Evolutionary conservation across 176 grass and related monocot genomes (phyloP).

Genomic region (Echinochloa phyllopogon): DNA sequence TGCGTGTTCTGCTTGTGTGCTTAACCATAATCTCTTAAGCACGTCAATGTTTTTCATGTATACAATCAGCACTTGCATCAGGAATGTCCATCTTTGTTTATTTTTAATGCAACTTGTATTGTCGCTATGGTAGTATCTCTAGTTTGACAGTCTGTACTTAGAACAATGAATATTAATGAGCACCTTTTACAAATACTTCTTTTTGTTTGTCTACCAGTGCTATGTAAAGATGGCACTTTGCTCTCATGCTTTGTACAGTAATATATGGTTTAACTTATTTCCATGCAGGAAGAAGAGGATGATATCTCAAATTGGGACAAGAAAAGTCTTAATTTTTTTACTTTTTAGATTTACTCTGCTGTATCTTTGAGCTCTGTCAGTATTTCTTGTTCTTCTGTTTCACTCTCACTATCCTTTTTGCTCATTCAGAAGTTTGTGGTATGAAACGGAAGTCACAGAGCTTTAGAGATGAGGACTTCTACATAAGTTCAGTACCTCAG

Average conservation of each 20-base stretch:
- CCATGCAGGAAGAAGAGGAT: constrained; percentile 68
- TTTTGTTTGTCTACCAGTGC: background rate
- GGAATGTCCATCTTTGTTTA: background rate
- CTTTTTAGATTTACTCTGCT: background rate
- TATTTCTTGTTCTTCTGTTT: constrained; percentile 6
- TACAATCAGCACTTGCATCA: background rate
- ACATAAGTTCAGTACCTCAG: constrained; percentile 92
- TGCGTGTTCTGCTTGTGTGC: background rate
- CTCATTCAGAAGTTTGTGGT: constrained; percentile 70
- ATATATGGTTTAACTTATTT: constrained; percentile 47
- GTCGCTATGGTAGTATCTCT: background rate
- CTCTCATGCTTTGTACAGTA: constrained; percentile 34
- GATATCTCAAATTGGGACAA: constrained; percentile 65
- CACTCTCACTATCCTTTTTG: background rate
- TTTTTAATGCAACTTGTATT: constrained; percentile 11
- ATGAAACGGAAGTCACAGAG: constrained; percentile 72
- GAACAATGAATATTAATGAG: background rate
- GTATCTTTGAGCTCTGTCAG: constrained; percentile 24
- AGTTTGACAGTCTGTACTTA: constrained; percentile 25
- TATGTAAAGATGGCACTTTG: background rate
- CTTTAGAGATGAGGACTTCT: constrained; percentile 94
- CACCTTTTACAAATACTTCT: background rate
- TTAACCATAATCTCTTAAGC: background rate
- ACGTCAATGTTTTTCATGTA: too few relatives aligned
- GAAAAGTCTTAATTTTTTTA: constrained; percentile 64